A percentile compares a stretch with the other conserved stretches of the same genome.
phyloP scores from a whole-genome alignment of 2,329 filamentous ascomycete species.

The Didymella sp. region DNA sequence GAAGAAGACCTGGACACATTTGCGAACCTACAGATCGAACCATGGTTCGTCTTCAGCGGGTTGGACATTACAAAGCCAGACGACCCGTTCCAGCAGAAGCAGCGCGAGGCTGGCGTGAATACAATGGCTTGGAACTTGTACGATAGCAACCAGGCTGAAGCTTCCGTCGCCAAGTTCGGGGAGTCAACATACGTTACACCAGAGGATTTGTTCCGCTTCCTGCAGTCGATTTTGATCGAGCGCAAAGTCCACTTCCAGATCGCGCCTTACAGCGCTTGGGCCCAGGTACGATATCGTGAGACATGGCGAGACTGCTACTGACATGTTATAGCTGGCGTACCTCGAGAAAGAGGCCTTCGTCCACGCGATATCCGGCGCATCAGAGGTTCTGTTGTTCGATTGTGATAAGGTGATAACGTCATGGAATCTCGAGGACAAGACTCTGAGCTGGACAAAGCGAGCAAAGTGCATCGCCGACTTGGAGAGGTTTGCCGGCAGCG shows the following conservation, averaged over 20 bases:
- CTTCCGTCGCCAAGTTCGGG: constrained; percentile 87
- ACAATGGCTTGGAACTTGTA: constrained; percentile 88
- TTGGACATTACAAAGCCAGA: constrained; percentile 76
- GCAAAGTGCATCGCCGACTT: constrained; percentile 73
- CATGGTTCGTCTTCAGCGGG: constrained; percentile 91
- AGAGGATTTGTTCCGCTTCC: constrained; percentile 75
- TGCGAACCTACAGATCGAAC: constrained; percentile 72
- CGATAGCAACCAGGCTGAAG: constrained; percentile 76
- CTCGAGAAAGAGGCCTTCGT: constrained; percentile 69
- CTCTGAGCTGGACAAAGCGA: constrained; percentile 70
- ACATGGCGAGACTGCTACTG: constrained; percentile 24
- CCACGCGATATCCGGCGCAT: constrained; percentile 81
- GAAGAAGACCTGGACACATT: constrained; percentile 77
- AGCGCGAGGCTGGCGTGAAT: constrained; percentile 71
- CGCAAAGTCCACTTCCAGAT: constrained; percentile 78
- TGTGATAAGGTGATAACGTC: constrained; percentile 74
- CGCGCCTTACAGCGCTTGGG: constrained; percentile 85
- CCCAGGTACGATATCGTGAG: constrained; percentile 66
- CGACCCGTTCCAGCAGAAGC: constrained; percentile 64
- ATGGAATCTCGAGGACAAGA: constrained; percentile 72
- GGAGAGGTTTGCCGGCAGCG: constrained; percentile 44
- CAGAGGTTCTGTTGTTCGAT: constrained; percentile 85
- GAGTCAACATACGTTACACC: constrained; percentile 70
- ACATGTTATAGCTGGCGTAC: constrained; percentile 70
- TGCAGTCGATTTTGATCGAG: constrained; percentile 75